Percentiles rank a stretch among this genome's conserved stretches.
phyloP scores from a whole-genome alignment of 768 basidiomycete species.

The Lentinula detonsa region DNA sequence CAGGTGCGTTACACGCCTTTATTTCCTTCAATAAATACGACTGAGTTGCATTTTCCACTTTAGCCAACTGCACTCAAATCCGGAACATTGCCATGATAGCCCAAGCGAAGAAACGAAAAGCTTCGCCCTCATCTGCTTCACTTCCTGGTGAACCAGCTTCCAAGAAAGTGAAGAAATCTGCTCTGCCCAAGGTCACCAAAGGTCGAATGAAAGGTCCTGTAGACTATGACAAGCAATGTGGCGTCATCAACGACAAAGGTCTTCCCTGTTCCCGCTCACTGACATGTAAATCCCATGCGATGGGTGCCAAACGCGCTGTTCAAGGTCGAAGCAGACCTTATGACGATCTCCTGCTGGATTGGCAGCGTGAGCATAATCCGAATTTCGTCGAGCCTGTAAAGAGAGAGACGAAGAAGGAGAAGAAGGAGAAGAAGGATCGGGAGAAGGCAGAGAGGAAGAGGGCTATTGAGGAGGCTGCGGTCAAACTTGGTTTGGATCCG shows the following conservation, averaged over 20 bases:
- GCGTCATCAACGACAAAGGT: constrained; percentile 94
- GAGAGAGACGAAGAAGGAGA: constrained; percentile 80
- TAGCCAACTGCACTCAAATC: constrained; percentile 6
- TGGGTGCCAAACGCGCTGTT: constrained; percentile 94
- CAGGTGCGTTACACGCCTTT: constrained; percentile 40
- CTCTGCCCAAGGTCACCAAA: constrained; percentile 66
- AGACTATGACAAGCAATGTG: constrained; percentile 89
- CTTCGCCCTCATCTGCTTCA: constrained; percentile 64
- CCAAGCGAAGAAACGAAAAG: constrained; percentile 66
- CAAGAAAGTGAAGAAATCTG: constrained; percentile 68
- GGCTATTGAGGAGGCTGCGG: constrained; percentile 63
- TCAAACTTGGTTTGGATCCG: constrained; percentile 48
- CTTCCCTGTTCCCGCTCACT: constrained; percentile 91
- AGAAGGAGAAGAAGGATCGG: constrained; percentile 76
- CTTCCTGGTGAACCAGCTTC: constrained; percentile 36
- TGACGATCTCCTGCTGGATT: constrained; percentile 85
- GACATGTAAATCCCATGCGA: constrained; percentile 97
- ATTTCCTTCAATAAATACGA: background rate
- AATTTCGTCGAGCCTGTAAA: constrained; percentile 87
- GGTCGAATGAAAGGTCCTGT: constrained; percentile 81
- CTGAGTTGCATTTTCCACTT: constrained; percentile 5
- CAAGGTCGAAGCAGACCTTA: constrained; percentile 78
- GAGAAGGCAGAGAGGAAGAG: constrained; percentile 83
- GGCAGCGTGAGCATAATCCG: constrained; percentile 84
- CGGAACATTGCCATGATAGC: constrained; percentile 4